phyloP scores from a whole-genome alignment of 495 filamentous ascomycete genomes.

The Durotheca rogersii region DNA sequence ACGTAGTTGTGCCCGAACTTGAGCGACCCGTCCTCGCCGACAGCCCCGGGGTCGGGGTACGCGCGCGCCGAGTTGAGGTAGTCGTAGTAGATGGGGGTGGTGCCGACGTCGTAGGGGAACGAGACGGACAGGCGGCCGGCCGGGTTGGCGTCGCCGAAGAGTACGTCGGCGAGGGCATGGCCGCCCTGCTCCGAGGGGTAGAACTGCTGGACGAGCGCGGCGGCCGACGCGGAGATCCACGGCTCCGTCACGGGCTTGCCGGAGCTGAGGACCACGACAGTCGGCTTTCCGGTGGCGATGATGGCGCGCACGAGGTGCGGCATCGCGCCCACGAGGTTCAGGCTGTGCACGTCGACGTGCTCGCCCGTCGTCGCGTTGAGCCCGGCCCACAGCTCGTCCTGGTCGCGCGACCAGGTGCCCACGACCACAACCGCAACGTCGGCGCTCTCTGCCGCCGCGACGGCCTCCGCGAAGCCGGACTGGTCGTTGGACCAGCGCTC shows the following conservation, averaged over 20 bases:
- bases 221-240: slow-evolving; percentile 61
- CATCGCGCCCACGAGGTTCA: slow-evolving; percentile 71
- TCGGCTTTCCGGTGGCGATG: slow-evolving; percentile 63
- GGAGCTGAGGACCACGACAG: slow-evolving; percentile 66
- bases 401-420: slow-evolving; percentile 71
- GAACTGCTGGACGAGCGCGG: slow-evolving; percentile 68
- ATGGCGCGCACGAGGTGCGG: slow-evolving; percentile 63
- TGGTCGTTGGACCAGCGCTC: slow-evolving; percentile 71
- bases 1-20: slow-evolving; percentile 68
- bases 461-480: slow-evolving; percentile 60
- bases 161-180: slow-evolving; percentile 71
- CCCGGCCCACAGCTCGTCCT: slow-evolving; percentile 64
- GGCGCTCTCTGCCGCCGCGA: slow-evolving; percentile 61
- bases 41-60: slow-evolving; percentile 49
- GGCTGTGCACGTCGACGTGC: slow-evolving; percentile 62
- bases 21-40: slow-evolving; percentile 57
- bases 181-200: slow-evolving; percentile 76
- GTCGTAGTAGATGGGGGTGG: slow-evolving; percentile 68
- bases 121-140: slow-evolving; percentile 65
- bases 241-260: slow-evolving; percentile 70
- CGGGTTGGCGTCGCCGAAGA: slow-evolving; percentile 82
- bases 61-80: slow-evolving; percentile 65
- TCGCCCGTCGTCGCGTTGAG: slow-evolving; percentile 73
- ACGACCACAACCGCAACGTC: slow-evolving; percentile 72
- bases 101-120: slow-evolving; percentile 63